Base-by-base conservation (phyloP, 2,329 filamentous ascomycete genomes). In the Pleomassaria siparia region DNA sequence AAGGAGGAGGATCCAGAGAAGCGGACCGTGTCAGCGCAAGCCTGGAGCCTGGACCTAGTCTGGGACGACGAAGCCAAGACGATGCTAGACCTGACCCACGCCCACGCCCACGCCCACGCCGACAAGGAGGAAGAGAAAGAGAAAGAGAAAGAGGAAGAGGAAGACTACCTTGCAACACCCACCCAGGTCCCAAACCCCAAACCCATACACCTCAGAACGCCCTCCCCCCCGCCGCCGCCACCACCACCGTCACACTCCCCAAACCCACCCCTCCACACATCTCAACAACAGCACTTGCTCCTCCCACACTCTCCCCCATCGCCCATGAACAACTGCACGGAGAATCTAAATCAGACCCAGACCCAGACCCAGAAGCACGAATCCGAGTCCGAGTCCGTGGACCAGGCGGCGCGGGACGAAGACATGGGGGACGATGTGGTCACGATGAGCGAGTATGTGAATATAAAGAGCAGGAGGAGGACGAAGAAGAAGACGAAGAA, bases 311-410 rank as follows among this genome's bases (percentile, higher is more conserved):
- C 50, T 10, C 58, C 56, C 0, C 41, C 47, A 18, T 25, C 46
- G 10, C 18, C 39, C 4, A 36, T n/a, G n/a, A n/a, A n/a, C n/a
- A n/a, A n/a, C n/a, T n/a, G n/a, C n/a, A n/a, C n/a, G n/a, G n/a
- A n/a, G n/a, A n/a, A n/a, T n/a, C n/a, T n/a, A n/a, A n/a, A n/a
- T n/a, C n/a, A n/a, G 15, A 2, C 18, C 40, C 15, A 36, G 25
- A 21, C 12, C 22, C 12, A 12, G 18, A 24, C 32, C 13, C 35
- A 44, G 4, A 64, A 60, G 40, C 55, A 56, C 28, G 46, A 54
- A 15, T 63, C 63, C 40, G 50, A 60, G 33, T 55, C 62, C 26
- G 57, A n/a, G n/a, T n/a, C 60, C 3, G 58, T 53, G 29, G 62
- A 62, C 45, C 47, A 49, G 6, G 42, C 42, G 7, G 26, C 49